Percentiles rank a stretch among this genome's conserved stretches.
phyloP scores from a whole-genome alignment of 768 basidiomycete genomes.

The Fomitopsis serialis region DNA sequence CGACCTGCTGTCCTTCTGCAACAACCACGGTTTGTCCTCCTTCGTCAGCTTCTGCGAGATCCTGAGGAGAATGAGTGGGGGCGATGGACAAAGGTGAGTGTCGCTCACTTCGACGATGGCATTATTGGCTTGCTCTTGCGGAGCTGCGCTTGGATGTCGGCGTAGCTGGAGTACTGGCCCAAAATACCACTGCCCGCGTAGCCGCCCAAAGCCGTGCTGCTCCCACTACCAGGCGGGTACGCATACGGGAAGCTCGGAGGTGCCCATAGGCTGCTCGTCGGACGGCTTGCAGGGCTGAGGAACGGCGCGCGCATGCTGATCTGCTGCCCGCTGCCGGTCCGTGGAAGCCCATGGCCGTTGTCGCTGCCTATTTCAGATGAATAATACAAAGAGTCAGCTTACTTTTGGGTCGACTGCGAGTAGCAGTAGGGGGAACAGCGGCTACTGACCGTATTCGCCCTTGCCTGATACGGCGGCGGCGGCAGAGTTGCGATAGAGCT shows the following conservation, averaged over 20 bases:
- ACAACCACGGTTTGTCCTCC: conserved; percentile 46
- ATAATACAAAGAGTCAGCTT: background rate
- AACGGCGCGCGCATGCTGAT: conserved; percentile 62
- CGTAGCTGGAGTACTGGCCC: conserved; percentile 5
- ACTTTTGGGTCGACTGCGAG: background rate
- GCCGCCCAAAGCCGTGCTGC: conserved; percentile 9
- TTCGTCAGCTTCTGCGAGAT: conserved; percentile 45
- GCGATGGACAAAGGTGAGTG: background rate
- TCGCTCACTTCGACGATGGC: conserved; percentile 17
- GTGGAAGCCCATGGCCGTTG: conserved; percentile 26
- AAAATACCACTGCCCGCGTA: background rate
- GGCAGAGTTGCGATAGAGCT: conserved; percentile 41
- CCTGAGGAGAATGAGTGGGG: conserved; percentile 27
- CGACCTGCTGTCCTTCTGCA: conserved; percentile 35
- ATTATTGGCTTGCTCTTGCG: conserved; percentile 29
- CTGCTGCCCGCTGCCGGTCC: conserved; percentile 34
- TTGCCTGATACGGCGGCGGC: conserved; percentile 32
- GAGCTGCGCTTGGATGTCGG: conserved; percentile 9
- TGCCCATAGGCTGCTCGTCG: conserved; percentile 54
- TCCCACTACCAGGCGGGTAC: conserved; percentile 12
- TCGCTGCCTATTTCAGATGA: background rate
- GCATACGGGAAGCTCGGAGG: conserved; percentile 42
- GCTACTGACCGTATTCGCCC: background rate
- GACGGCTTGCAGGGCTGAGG: conserved; percentile 66
- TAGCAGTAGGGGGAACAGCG: background rate